phyloP scores from a whole-genome alignment of 768 basidiomycete genomes.

The Suillus spraguei region DNA sequence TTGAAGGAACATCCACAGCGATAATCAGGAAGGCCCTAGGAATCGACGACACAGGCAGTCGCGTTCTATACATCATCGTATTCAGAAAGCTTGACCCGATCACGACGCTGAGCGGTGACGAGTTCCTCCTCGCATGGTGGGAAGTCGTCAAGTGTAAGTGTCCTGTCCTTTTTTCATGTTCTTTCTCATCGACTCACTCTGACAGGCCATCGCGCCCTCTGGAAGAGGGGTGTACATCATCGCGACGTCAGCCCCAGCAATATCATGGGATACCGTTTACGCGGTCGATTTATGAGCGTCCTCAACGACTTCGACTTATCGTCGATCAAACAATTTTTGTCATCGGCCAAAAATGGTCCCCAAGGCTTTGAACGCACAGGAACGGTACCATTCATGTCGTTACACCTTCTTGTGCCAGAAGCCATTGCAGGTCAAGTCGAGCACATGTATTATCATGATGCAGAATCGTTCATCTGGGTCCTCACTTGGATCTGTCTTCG shows the following conservation, averaged over 20 bases:
- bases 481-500: background rate
- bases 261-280: background rate
- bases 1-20: background rate
- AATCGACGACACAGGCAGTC: background rate
- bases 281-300: background rate
- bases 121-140: background rate
- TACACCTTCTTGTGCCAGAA: background rate
- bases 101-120: background rate
- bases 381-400: background rate
- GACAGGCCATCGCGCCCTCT: background rate
- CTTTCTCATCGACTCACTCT: background rate
- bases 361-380: background rate
- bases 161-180: background rate
- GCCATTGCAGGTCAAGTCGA: background rate
- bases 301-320: background rate
- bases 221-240: background rate
- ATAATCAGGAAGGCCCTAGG: background rate
- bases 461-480: background rate
- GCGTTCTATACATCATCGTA: background rate
- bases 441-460: background rate
- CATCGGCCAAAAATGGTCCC: background rate
- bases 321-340: background rate
- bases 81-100: background rate
- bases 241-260: background rate
- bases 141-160: background rate